These are phyloP conservation scores for Pascua sp. DNA, from an alignment of 1,284 basidiomycete species.

Conservation along the genomic window DNA sequence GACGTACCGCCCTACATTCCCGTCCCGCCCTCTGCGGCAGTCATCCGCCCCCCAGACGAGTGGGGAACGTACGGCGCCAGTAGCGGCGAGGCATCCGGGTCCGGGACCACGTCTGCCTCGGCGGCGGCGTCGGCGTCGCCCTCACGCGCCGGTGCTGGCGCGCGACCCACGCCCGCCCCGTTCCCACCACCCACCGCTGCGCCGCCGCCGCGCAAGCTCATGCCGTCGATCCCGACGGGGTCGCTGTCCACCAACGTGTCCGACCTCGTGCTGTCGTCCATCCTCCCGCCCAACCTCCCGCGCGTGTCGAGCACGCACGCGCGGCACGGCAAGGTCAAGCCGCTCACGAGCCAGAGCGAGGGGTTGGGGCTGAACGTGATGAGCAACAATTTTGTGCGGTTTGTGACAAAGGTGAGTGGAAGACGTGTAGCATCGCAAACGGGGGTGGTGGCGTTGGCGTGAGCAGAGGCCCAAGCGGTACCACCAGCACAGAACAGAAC, in stretches of 20 bases:
- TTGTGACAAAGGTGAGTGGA: slow-evolving; percentile 41
- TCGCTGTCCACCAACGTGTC: slow-evolving; percentile 40
- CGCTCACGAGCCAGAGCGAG: slow-evolving; percentile 43
- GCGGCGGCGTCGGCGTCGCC: not conserved
- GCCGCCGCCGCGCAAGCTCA: slow-evolving; percentile 20
- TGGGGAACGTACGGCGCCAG: not conserved
- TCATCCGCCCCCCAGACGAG: slow-evolving; percentile 7
- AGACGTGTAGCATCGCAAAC: too few species aligned
- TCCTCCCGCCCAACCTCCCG: slow-evolving; percentile 42
- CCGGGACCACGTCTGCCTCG: not conserved
- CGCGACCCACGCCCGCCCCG: not conserved
- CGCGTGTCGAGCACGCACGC: slow-evolving; percentile 24
- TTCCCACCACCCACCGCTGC: slow-evolving; percentile 13
- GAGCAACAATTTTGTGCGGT: slow-evolving; percentile 47
- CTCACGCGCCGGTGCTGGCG: not conserved
- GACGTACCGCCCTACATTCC: slow-evolving; percentile 19
- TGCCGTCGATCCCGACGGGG: slow-evolving; percentile 17
- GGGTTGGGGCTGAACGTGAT: slow-evolving; percentile 41
- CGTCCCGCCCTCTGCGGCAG: slow-evolving; percentile 15
- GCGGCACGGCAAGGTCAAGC: slow-evolving; percentile 14
- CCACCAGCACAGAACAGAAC: not conserved
- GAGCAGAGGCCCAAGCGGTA: too few species aligned
- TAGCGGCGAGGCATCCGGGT: not conserved
- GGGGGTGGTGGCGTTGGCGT: too few species aligned
- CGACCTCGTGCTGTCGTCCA: slow-evolving; percentile 37